These are phyloP conservation scores for Aspergillus sclerotiicarbonarius DNA, from an alignment of 495 filamentous ascomycete genomes.

Conservation along the genomic window DNA sequence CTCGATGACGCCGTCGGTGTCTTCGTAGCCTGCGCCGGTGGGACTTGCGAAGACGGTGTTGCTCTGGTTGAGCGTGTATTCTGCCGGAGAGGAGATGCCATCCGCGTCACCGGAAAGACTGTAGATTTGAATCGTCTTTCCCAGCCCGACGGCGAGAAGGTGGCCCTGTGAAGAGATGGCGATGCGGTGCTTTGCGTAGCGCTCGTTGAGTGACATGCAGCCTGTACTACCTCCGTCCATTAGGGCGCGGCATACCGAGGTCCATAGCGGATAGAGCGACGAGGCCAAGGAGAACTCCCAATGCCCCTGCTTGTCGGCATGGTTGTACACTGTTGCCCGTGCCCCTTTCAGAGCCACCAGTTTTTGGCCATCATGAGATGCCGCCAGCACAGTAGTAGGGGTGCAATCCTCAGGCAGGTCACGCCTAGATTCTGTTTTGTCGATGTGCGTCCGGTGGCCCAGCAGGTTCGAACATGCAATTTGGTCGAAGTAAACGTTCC, in stretches of 20 bases:
- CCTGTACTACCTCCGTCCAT: slow-evolving; percentile 8
- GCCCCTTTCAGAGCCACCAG: slow-evolving; percentile 17
- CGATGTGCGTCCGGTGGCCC: slow-evolving; percentile 3
- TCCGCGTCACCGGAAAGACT: slow-evolving; percentile 4
- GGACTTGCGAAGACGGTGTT: slow-evolving; percentile 2
- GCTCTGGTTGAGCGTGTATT: slow-evolving; percentile 13
- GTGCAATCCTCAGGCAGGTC: slow-evolving; percentile 11
- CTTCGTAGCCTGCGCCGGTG: slow-evolving; percentile 11
- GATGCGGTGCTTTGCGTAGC: slow-evolving; percentile 16
- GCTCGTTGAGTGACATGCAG: slow-evolving; percentile 13
- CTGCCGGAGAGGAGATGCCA: slow-evolving; percentile 9
- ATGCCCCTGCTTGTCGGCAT: not conserved
- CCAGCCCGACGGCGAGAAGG: slow-evolving; percentile 19
- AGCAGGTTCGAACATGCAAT: slow-evolving; percentile 17
- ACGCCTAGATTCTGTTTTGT: slow-evolving; percentile 9
- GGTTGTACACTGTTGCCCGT: slow-evolving; percentile 10
- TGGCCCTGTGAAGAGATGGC: slow-evolving; percentile 16
- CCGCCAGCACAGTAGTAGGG: slow-evolving; percentile 2
- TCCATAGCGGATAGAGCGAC: slow-evolving; percentile 20
- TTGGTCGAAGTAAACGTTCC: slow-evolving; percentile 20
- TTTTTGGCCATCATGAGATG: slow-evolving; percentile 14
- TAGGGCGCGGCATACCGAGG: slow-evolving; percentile 16
- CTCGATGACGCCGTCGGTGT: slow-evolving; percentile 22
- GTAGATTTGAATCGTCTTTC: slow-evolving; percentile 22
- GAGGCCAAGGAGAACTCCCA: slow-evolving; percentile 13